Conservation (phyloP, 1,139 yeast genomes). For the Insectozyma bohioensis region DNA sequence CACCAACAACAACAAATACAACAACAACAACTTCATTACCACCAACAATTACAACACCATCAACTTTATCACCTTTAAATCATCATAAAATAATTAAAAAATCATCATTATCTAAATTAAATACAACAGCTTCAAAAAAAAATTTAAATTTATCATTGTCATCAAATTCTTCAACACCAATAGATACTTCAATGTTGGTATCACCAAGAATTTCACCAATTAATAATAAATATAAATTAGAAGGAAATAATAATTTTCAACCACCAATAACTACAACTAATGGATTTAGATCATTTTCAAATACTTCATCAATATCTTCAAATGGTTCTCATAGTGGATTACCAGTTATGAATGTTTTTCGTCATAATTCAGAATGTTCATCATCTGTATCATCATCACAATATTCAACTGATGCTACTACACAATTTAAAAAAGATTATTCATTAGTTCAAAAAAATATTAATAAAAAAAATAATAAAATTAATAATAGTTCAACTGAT, state of each 20-base stretch:
- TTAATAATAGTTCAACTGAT: slow-evolving; percentile 1
- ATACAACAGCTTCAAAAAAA: slow-evolving; percentile 11
- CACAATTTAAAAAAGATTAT: slow-evolving; percentile 1
- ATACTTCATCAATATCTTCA: slow-evolving; percentile 12
- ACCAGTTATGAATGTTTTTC: slow-evolving; percentile 22
- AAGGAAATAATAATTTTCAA: slow-evolving; percentile 17
- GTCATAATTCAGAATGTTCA: slow-evolving; percentile 31
- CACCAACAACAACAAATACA: slow-evolving; percentile 8
- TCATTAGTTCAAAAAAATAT: neutral
- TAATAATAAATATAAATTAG: slow-evolving; percentile 19
- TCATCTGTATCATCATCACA: no score
- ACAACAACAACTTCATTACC: slow-evolving; percentile 7
- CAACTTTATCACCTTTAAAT: slow-evolving; percentile 8
- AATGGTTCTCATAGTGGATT: slow-evolving; percentile 9
- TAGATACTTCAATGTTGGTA: slow-evolving; percentile 3
- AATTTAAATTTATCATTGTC: slow-evolving; percentile 7
- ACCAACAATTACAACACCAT: slow-evolving; percentile 13
- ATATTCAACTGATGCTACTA: neutral
- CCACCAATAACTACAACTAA: slow-evolving; percentile 4
- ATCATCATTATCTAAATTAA: slow-evolving; percentile 22
- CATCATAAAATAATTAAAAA: slow-evolving; percentile 21
- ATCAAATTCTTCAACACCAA: slow-evolving; percentile 5
- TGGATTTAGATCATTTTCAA: slow-evolving; percentile 10
- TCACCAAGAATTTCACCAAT: slow-evolving; percentile 19
- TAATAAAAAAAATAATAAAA: no score